Conservation (phyloP, 2,329 filamentous ascomycete species). For the Nigrospora osmanthi region DNA sequence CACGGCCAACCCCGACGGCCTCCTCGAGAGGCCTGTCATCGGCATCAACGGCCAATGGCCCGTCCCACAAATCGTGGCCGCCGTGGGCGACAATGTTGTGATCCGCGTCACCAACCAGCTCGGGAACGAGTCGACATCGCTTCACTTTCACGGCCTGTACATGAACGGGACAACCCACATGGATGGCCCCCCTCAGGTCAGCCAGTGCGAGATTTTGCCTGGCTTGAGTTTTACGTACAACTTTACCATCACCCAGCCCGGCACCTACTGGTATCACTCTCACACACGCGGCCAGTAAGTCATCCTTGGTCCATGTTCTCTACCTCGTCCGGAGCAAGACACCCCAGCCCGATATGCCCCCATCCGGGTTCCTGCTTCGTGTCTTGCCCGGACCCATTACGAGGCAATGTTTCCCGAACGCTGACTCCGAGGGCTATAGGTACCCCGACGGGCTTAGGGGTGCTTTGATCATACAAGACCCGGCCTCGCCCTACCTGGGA, state of each 20-base stretch:
- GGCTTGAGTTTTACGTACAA: conserved; percentile 62
- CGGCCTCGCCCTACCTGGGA: conserved; percentile 45
- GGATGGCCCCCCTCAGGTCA: conserved; percentile 61
- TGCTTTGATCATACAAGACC: conserved; percentile 58
- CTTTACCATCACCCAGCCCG: conserved; percentile 61
- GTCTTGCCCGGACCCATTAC: too few species aligned
- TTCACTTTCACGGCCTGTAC: conserved; percentile 66
- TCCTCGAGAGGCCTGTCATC: conserved; percentile 56
- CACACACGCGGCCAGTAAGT: conserved; percentile 50
- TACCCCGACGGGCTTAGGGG: conserved; percentile 64
- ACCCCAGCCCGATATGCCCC: too few species aligned
- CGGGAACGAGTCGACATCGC: conserved; percentile 53
- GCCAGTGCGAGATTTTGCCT: conserved; percentile 59
- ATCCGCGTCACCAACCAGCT: conserved; percentile 52
- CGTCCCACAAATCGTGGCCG: conserved; percentile 56
- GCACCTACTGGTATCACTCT: conserved; percentile 76
- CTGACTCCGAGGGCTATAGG: too few species aligned
- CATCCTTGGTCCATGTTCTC: too few species aligned
- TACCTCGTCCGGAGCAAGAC: too few species aligned
- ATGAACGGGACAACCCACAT: conserved; percentile 61
- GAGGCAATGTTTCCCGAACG: too few species aligned
- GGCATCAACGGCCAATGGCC: conserved; percentile 75
- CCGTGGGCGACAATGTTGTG: conserved; percentile 53
- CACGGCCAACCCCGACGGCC: conserved; percentile 62
- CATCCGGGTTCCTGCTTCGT: too few species aligned